Percentiles rank a stretch among this genome's conserved stretches.
phyloP scores from a whole-genome alignment of 2,329 filamentous ascomycete species.

The Xenosphaeropsis pyriputrescens region DNA sequence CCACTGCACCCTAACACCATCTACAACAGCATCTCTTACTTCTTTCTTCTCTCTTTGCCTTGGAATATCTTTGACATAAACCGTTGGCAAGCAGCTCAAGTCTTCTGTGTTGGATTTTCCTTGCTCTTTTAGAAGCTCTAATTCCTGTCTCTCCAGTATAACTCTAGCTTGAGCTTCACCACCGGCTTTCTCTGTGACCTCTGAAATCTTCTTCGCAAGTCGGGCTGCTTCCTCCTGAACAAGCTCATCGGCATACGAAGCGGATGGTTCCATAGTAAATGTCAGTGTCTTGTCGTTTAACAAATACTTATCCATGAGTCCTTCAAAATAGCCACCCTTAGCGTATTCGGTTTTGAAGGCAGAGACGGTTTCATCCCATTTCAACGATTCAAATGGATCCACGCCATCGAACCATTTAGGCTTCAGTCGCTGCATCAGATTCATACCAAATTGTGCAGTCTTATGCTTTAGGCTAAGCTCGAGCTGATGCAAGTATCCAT shows the following conservation, averaged over 20 bases:
- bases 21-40: conserved; percentile 49
- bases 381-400: conserved; percentile 79
- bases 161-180: conserved; percentile 57
- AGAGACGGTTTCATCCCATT: conserved; percentile 80
- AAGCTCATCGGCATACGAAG: conserved; percentile 59
- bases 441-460: conserved; percentile 88
- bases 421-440: conserved; percentile 75
- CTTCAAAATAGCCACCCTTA: conserved; percentile 68
- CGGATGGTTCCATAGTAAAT: conserved; percentile 86
- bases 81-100: conserved; percentile 73
- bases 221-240: conserved; percentile 63
- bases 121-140: conserved; percentile 68
- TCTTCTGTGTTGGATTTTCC: conserved; percentile 74
- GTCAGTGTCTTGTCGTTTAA: conserved; percentile 75
- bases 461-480: conserved; percentile 94
- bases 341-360: conserved; percentile 68
- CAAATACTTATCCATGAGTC: conserved; percentile 77
- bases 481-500: conserved; percentile 84
- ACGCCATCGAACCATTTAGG: conserved; percentile 92
- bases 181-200: conserved; percentile 53
- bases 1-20: conserved; percentile 67
- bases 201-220: conserved; percentile 58
- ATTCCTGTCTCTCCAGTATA: conserved; percentile 62
- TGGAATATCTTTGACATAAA: conserved; percentile 81
- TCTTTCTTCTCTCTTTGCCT: conserved; percentile 49